Evolutionary conservation across 257 asterid genomes (phyloP).

Genomic region (Petrea volubilis): DNA sequence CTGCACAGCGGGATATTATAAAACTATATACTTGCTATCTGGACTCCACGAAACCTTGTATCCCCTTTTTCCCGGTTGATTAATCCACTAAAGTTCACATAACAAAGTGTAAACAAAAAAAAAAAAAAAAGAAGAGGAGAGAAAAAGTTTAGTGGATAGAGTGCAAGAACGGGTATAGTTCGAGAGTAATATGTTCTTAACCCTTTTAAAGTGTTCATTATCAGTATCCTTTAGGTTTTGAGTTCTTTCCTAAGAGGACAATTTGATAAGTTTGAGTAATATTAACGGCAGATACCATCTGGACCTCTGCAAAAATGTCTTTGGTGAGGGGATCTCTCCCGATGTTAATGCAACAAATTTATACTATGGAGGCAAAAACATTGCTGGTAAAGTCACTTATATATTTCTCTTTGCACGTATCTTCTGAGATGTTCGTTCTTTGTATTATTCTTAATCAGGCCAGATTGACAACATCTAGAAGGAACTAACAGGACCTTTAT

Average conservation of each 20-base stretch:
- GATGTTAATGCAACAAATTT: slow-evolving; percentile 83
- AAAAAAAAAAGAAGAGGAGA: too few relatives aligned
- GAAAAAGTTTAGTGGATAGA: too few relatives aligned
- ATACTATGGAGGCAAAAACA: slow-evolving; percentile 84
- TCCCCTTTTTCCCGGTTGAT: too few relatives aligned
- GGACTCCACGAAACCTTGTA: too few relatives aligned
- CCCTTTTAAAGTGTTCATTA: not conserved
- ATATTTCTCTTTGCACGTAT: slow-evolving; percentile 1
- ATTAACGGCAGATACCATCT: slow-evolving; percentile 76
- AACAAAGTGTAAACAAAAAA: too few relatives aligned
- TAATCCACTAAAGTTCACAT: too few relatives aligned
- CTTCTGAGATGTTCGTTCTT: not conserved
- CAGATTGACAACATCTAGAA: not conserved
- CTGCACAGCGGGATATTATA: too few relatives aligned
- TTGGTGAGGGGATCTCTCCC: slow-evolving; percentile 70
- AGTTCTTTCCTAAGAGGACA: not conserved
- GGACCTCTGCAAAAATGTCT: slow-evolving; percentile 92
- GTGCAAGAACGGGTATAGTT: too few relatives aligned
- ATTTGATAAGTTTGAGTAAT: slow-evolving; percentile 13
- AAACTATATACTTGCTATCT: too few relatives aligned
- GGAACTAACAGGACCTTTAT: not conserved
- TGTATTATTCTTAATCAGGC: not conserved
- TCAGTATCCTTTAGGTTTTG: not conserved
- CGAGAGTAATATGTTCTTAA: too few relatives aligned
- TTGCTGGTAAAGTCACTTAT: slow-evolving; percentile 62